Conservation (phyloP, 1,284 basidiomycete species). For the Apiotrichum gamsii region DNA sequence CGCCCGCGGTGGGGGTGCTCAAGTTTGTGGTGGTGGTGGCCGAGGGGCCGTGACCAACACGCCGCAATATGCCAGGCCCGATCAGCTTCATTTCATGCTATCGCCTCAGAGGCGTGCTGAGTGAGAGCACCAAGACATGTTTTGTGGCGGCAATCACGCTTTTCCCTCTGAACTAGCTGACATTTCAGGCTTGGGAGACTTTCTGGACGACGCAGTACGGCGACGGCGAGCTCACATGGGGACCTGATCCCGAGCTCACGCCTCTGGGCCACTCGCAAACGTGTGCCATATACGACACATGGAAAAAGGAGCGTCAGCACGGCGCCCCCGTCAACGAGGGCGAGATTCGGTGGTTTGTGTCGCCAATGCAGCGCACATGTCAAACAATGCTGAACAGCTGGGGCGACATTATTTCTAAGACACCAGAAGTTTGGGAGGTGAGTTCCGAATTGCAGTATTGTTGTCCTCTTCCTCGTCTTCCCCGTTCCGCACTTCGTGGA, state of each 20-base stretch:
- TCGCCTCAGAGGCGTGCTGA: too few species aligned
- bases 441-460: too few species aligned
- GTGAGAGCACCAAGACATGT: too few species aligned
- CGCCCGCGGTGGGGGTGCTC: too few species aligned
- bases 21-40: too few species aligned
- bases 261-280: conserved; percentile 62
- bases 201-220: conserved; percentile 65
- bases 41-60: too few species aligned
- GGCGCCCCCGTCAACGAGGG: conserved; percentile 58
- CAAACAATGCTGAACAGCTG: conserved; percentile 64
- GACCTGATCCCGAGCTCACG: conserved; percentile 73
- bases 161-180: background rate
- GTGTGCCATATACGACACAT: conserved; percentile 51
- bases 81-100: too few species aligned
- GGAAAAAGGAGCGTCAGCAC: conserved; percentile 55
- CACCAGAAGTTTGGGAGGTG: conserved; percentile 43
- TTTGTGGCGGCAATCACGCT: too few species aligned
- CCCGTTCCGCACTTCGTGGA: too few species aligned
- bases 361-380: conserved; percentile 66
- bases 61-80: too few species aligned
- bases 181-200: conserved; percentile 45
- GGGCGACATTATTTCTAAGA: conserved; percentile 43
- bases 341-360: conserved; percentile 56
- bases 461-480: too few species aligned
- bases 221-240: conserved; percentile 69